Evolutionary conservation across 768 basidiomycete species (phyloP), one percentile per base, ranked within the genome.

Genomic region (Mycena maculata): DNA sequence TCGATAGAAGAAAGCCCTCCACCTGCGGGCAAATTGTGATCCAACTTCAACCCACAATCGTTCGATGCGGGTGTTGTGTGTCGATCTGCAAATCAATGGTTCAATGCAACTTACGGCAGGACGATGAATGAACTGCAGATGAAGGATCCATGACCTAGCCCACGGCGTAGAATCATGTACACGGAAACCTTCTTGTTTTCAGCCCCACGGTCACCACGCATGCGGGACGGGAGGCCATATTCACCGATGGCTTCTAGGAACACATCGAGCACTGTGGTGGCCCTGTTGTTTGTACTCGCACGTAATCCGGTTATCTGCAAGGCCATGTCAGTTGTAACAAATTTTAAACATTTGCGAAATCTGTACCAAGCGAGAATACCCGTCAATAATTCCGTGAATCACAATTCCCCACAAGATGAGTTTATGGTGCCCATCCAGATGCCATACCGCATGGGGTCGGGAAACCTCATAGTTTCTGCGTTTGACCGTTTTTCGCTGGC

Each of bases 311-410:
- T 58, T 12, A 71, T 48, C 58, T 66, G 22, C 11, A 18, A 23
- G 18, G 30, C 20, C 30, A 11, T 18, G 22, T 63, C 11, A 56
- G 20, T 23, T 3, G 38, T 11, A 22, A 6, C 12, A 23, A 33
- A 23, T 8, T 16, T 42, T 25, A 15, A 33, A n/a, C 7, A 30
- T 31, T 15, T 31, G n/a, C 11, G 25, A 38, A 22, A 27, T 68
- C 71, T 33, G n/a, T 47, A 77, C 77, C 18, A 72, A 77, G 13
- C 73, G 66, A 55, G 66, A 72, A 65, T 74, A 77, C 1, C 78
- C 79, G 67, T 80, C 76, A 49, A 76, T 61, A 53, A 74, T 63
- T 1, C 74, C 74, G 65, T 77, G 75, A 22, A 76, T 71, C 11
- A 76, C 72, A 58, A 76, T 64, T 20, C 75, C 75, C 33, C 71